Evolutionary conservation across 768 basidiomycete genomes (phyloP).

Genomic region (Scleroderma bovista): DNA sequence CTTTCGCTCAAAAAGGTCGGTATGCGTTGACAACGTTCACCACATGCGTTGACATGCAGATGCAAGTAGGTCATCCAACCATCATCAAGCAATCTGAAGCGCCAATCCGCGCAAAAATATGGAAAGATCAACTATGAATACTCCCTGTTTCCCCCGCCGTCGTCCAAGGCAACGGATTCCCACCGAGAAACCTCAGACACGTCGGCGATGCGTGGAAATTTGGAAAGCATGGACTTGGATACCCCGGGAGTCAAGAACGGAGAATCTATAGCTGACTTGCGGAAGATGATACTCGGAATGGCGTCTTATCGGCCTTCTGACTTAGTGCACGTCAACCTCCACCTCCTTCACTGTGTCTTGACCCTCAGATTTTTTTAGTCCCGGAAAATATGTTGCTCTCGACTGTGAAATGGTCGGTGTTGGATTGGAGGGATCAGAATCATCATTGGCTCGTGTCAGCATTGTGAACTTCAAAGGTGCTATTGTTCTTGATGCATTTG

Average conservation of each 20-base stretch:
- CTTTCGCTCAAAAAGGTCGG: slow-evolving; percentile 48
- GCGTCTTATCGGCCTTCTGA: slow-evolving; percentile 37
- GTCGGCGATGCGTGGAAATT: slow-evolving; percentile 2
- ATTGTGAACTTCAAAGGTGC: slow-evolving; percentile 86
- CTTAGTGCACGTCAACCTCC: slow-evolving; percentile 35
- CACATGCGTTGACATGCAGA: background rate
- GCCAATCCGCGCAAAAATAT: slow-evolving; percentile 12
- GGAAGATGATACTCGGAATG: slow-evolving; percentile 50
- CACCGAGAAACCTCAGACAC: slow-evolving; percentile 4
- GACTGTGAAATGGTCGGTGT: slow-evolving; percentile 99
- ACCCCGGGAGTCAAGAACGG: slow-evolving; percentile 36
- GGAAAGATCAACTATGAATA: slow-evolving; percentile 12
- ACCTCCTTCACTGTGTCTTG: background rate
- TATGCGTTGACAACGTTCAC: background rate
- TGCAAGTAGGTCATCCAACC: slow-evolving; percentile 1
- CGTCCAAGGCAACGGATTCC: background rate
- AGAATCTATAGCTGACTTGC: slow-evolving; percentile 42
- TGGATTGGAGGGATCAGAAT: slow-evolving; percentile 78
- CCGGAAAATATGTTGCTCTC: slow-evolving; percentile 73
- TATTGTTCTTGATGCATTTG: slow-evolving; percentile 77
- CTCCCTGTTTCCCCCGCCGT: background rate
- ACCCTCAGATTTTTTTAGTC: slow-evolving; percentile 31
- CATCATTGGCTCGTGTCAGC: slow-evolving; percentile 82
- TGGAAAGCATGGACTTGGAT: slow-evolving; percentile 14
- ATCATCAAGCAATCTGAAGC: slow-evolving; percentile 5